These are phyloP conservation scores for Colletotrichum simmondsii DNA, from an alignment of 2,329 filamentous ascomycete species.

Conservation along the genomic window DNA sequence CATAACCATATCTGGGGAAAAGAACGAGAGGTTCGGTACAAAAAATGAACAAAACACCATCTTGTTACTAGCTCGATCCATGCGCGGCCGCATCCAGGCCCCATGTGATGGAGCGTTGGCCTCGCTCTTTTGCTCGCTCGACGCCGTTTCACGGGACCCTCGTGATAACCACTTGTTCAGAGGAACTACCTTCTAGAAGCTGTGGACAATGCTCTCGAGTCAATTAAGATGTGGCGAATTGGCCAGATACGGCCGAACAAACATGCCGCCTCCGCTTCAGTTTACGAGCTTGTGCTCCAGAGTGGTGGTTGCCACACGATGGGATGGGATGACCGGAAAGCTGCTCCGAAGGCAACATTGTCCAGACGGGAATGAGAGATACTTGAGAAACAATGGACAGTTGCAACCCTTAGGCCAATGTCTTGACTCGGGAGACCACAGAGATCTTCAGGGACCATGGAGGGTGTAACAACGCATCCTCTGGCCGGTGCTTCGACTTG, in stretches of 20 bases:
- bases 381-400: not conserved
- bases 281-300: not conserved
- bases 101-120: not conserved
- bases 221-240: constrained; percentile 2
- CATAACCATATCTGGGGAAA: constrained; percentile 3
- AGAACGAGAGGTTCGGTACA: not conserved
- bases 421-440: constrained; percentile 14
- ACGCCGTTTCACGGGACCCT: constrained; percentile 4
- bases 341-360: not conserved
- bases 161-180: not conserved
- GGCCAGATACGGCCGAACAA: not conserved
- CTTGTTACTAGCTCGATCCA: constrained; percentile 3
- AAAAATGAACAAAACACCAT: not conserved
- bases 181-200: constrained; percentile 30
- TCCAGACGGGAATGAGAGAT: not conserved
- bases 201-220: constrained; percentile 9
- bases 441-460: not conserved
- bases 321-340: constrained; percentile 9
- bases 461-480: constrained; percentile 2
- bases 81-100: not conserved
- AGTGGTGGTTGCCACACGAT: not conserved
- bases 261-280: not conserved
- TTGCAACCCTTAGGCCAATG: not conserved
- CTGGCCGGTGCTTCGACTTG: not conserved
- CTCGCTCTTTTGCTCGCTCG: constrained; percentile 10